These are phyloP conservation scores for Fraxinus floribunda DNA, from an alignment of 305 asterid genomes.

Conservation along the genomic window DNA sequence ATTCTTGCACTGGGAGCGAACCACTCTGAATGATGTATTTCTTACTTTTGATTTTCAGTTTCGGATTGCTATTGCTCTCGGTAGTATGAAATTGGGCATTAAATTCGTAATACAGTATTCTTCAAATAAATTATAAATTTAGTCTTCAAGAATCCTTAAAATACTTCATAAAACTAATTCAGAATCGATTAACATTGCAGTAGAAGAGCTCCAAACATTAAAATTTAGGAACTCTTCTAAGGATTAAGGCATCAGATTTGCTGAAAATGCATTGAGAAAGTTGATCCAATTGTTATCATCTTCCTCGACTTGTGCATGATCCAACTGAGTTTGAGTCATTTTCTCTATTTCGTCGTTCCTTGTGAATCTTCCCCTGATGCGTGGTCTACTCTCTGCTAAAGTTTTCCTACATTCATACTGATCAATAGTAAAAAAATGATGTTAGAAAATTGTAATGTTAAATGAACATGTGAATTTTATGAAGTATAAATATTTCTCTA, in stretches of 20 bases:
- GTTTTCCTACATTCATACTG: constrained; percentile 95
- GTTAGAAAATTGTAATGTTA: background rate
- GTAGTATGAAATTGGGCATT: constrained; percentile 1
- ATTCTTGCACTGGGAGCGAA: background rate
- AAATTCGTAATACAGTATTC: background rate
- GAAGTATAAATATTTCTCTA: background rate
- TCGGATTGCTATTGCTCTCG: background rate
- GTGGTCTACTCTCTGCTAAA: constrained; percentile 81
- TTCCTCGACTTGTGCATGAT: constrained; percentile 36
- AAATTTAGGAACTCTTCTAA: constrained; percentile 36
- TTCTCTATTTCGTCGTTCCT: constrained; percentile 63
- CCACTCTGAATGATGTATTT: background rate
- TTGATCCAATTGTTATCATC: constrained; percentile 62
- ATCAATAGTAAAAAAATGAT: background rate
- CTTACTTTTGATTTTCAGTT: background rate
- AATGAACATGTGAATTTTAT: no score
- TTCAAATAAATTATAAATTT: background rate
- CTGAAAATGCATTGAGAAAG: constrained; percentile 62
- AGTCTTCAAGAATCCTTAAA: constrained; percentile 11
- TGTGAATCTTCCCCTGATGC: constrained; percentile 77
- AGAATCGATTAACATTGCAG: background rate
- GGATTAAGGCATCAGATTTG: constrained; percentile 46
- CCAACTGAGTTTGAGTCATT: constrained; percentile 51
- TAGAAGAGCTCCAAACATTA: constrained; percentile 41
- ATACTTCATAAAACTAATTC: constrained; percentile 24